A percentile compares a stretch with the other conserved stretches of the same genome.
phyloP scores from a whole-genome alignment of 768 basidiomycete species.

The Thelephora ganbajun region DNA sequence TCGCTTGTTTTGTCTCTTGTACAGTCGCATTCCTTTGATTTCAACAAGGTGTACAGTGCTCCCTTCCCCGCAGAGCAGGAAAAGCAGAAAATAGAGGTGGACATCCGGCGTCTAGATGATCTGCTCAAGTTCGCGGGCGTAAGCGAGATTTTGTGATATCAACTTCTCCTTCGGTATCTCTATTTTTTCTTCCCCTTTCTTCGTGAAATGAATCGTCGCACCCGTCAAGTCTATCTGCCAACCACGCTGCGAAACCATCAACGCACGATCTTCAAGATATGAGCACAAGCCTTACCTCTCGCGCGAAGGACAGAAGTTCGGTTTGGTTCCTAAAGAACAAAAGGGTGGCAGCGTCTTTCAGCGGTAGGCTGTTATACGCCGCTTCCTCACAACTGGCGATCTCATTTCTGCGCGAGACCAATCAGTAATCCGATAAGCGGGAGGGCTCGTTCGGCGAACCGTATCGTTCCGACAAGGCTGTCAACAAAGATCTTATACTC shows the following conservation, averaged over 20 bases:
- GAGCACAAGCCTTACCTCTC: constrained; percentile 37
- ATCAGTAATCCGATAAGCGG: not conserved
- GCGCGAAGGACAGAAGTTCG: constrained; percentile 74
- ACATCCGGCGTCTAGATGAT: constrained; percentile 44
- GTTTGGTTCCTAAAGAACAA: constrained; percentile 80
- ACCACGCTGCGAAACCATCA: constrained; percentile 39
- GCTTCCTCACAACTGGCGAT: constrained; percentile 94
- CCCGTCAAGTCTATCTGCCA: constrained; percentile 72
- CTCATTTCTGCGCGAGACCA: constrained; percentile 60
- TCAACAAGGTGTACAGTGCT: not conserved
- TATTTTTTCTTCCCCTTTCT: constrained; percentile 66
- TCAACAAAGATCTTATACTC: constrained; percentile 94
- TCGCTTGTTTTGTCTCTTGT: not conserved
- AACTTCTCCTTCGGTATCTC: constrained; percentile 82
- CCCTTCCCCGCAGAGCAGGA: not conserved
- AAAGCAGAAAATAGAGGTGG: constrained; percentile 1
- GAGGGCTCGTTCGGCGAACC: constrained; percentile 35
- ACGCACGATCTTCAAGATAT: not conserved
- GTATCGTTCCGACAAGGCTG: constrained; percentile 85
- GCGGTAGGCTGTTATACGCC: constrained; percentile 82
- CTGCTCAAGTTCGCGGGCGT: constrained; percentile 83
- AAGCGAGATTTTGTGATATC: constrained; percentile 61
- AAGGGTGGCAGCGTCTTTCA: constrained; percentile 81
- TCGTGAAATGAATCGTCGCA: constrained; percentile 62
- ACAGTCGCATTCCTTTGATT: not conserved